Percentiles rank a stretch among this genome's conserved stretches.
These are phyloP conservation scores for Physcia stellaris DNA, from an alignment of 495 filamentous ascomycete genomes.

Conservation along the genomic window DNA sequence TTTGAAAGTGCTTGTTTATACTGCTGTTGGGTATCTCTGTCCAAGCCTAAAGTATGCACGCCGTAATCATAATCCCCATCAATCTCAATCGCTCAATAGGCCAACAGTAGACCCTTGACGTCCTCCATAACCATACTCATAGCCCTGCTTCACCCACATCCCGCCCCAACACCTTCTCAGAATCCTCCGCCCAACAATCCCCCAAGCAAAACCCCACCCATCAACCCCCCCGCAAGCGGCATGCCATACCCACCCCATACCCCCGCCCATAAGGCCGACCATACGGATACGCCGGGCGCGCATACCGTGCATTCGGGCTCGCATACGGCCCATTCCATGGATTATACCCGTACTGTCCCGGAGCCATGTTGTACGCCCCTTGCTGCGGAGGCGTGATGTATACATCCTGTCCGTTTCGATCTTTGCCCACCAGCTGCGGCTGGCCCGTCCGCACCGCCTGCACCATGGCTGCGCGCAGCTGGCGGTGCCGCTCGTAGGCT, in stretches of 20 bases:
- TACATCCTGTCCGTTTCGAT: constrained; percentile 29
- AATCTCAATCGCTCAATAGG: too few relatives aligned
- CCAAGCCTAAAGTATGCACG: too few relatives aligned
- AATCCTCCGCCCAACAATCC: background rate
- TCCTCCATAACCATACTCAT: too few relatives aligned
- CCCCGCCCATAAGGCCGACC: constrained; percentile 10
- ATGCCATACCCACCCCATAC: constrained; percentile 10
- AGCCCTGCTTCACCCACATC: too few relatives aligned
- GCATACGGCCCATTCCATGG: background rate
- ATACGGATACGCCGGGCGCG: background rate
- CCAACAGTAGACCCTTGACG: too few relatives aligned
- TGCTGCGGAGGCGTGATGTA: constrained; percentile 30
- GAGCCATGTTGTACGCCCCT: too few relatives aligned
- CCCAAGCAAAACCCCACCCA: constrained; percentile 4
- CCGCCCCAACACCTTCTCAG: constrained; percentile 1
- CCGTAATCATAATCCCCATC: too few relatives aligned
- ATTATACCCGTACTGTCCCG: too few relatives aligned
- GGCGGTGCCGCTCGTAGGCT: constrained; percentile 25
- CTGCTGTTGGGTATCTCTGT: too few relatives aligned
- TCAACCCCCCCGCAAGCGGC: constrained; percentile 5
- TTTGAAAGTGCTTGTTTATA: too few relatives aligned
- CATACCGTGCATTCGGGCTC: constrained; percentile 5
- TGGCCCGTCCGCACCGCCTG: constrained; percentile 27
- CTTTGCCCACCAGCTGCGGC: constrained; percentile 32
- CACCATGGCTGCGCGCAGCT: constrained; percentile 26